Base-by-base conservation (phyloP, 768 basidiomycete genomes). In the Lactarius sp. region DNA sequence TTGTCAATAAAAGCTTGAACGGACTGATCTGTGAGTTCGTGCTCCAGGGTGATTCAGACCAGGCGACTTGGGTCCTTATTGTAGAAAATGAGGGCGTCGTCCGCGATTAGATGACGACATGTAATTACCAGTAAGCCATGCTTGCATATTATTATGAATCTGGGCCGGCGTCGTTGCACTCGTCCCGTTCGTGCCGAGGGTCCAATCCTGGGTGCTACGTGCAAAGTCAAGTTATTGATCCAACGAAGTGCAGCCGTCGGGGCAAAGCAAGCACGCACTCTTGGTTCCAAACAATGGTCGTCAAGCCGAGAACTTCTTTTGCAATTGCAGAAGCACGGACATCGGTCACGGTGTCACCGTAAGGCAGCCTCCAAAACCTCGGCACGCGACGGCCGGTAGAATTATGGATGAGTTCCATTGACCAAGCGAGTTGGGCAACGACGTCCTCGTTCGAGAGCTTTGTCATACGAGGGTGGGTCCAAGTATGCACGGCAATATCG, bases 181-280 rank as follows among this genome's bases (percentile, higher is more conserved):
- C 74, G 59, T 84, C 56, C 70, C 73, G 52, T 70, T 42, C 74
- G 57, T 71, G 65, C 37, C 72, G 68, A 92, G 75, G 46, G 80
- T 81, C 93, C 93, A 95, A 73, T 95, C 93, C 37, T 78, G 74
- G n/a, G 92, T 86, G 70, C 89, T 91, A 69, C 27, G 39, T 34
- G 31, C 34, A 49, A 37, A 18, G 42, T 41, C 12, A 31, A 22
- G 41, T n/a, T 18, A 57, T 36, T 42, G 37, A 53, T 34, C 6
- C 12, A 22, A 58, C 41, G 20, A 51, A 5, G 27, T 20, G 14
- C 10, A 18, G 20, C 6, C 18, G 42, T n/a, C 3, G 39, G 1
- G 34, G 5, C 13, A 44, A 51, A 52, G 58, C 69, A 68, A 64
- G 31, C 13, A 55, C 66, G 8, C 52, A 68, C 66, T 78, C 80